Evolutionary conservation across 2,329 filamentous ascomycete species (phyloP).

Genomic region (Penicillium griseofulvum): DNA sequence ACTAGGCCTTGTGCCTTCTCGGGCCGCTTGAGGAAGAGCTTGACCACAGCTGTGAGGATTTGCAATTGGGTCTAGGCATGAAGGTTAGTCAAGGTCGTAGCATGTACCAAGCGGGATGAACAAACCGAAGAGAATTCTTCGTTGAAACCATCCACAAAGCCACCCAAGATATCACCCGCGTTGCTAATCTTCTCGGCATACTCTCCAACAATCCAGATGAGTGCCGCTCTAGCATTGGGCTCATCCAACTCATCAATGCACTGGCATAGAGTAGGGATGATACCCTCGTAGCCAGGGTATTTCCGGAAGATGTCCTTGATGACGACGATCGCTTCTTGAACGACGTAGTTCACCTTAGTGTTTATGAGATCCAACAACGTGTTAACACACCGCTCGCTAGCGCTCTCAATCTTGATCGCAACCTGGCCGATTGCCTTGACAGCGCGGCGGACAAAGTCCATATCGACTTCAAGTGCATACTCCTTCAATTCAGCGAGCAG

Average conservation of each 20-base stretch:
- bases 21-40: slow-evolving; percentile 95
- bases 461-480: slow-evolving; percentile 96
- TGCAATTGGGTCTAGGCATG: slow-evolving; percentile 80
- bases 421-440: slow-evolving; percentile 97
- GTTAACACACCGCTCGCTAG: slow-evolving; percentile 93
- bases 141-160: slow-evolving; percentile 90
- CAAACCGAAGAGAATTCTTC: slow-evolving; percentile 92
- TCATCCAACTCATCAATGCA: slow-evolving; percentile 97
- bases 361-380: slow-evolving; percentile 90
- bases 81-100: slow-evolving; percentile 29
- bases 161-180: slow-evolving; percentile 86
- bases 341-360: slow-evolving; percentile 98
- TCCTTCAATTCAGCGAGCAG: slow-evolving; percentile 92
- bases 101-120: slow-evolving; percentile 1
- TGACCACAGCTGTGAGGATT: slow-evolving; percentile 94
- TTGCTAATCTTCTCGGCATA: slow-evolving; percentile 99
- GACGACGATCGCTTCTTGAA: slow-evolving; percentile 97
- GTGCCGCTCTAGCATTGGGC: slow-evolving; percentile 79
- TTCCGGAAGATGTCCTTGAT: slow-evolving; percentile 98
- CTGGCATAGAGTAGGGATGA: slow-evolving; percentile 93
- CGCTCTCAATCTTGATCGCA: slow-evolving; percentile 95
- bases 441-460: slow-evolving; percentile 94
- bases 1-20: slow-evolving; percentile 87
- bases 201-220: slow-evolving; percentile 99
- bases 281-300: slow-evolving; percentile 95